Evolutionary conservation across 306 rosid species (phyloP).

Genomic region (Trifolium pratense): DNA sequence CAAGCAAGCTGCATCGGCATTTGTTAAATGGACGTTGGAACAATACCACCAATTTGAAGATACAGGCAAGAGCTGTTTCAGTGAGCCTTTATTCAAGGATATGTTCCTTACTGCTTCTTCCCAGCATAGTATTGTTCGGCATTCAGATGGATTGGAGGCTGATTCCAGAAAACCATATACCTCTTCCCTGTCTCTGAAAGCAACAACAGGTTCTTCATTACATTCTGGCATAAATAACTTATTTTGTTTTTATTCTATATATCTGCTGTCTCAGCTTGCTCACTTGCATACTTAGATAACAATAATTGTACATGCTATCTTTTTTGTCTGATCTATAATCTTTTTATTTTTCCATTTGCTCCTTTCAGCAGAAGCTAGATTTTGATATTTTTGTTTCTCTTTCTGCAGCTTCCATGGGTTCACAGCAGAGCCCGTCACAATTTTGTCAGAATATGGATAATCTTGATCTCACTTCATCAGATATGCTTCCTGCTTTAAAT

Average conservation of each 20-base stretch:
- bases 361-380: slow-evolving; percentile 3
- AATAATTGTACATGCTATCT: slow-evolving; percentile 1
- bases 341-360: slow-evolving; percentile 24
- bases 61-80: slow-evolving; percentile 91
- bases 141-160: slow-evolving; percentile 62
- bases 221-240: slow-evolving; percentile 34
- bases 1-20: slow-evolving; percentile 81
- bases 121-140: slow-evolving; percentile 52
- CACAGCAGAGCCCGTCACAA: slow-evolving; percentile 81
- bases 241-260: slow-evolving; percentile 34
- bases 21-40: slow-evolving; percentile 84
- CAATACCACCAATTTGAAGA: slow-evolving; percentile 82
- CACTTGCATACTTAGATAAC: slow-evolving; percentile 36
- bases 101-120: slow-evolving; percentile 64
- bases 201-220: slow-evolving; percentile 60
- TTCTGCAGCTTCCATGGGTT: slow-evolving; percentile 76
- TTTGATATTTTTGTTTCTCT: slow-evolving; percentile 35
- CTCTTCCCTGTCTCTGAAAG: slow-evolving; percentile 66
- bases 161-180: slow-evolving; percentile 68
- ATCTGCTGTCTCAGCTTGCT: slow-evolving; percentile 9
- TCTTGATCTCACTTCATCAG: slow-evolving; percentile 62
- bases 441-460: slow-evolving; percentile 73
- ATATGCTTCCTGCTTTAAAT: slow-evolving; percentile 61
- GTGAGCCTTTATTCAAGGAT: slow-evolving; percentile 72
- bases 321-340: slow-evolving; percentile 10